Conservation (phyloP, 345 rosid genomes). For the Acer negundo region DNA sequence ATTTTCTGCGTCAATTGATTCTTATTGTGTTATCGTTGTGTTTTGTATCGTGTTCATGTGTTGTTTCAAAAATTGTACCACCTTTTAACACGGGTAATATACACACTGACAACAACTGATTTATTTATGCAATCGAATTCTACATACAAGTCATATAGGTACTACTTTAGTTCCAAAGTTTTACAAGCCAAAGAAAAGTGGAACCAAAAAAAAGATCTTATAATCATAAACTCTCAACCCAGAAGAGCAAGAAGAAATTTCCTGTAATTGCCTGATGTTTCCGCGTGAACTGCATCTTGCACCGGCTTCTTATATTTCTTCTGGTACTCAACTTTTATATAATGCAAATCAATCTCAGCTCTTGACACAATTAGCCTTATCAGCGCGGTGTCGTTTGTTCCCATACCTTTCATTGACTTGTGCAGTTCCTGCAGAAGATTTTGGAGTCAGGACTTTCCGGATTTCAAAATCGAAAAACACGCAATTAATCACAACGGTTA, state of each 20-base stretch:
- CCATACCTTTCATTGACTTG: slow-evolving; percentile 69
- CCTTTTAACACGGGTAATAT: too few species aligned
- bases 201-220: background rate
- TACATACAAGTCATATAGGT: background rate
- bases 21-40: too few species aligned
- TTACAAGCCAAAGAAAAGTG: background rate
- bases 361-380: slow-evolving; percentile 64
- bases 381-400: slow-evolving; percentile 57
- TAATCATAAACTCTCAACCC: slow-evolving; percentile 26
- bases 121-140: background rate
- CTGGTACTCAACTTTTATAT: slow-evolving; percentile 59
- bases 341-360: slow-evolving; percentile 75
- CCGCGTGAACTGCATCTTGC: slow-evolving; percentile 61
- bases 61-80: background rate
- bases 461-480: background rate
- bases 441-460: background rate
- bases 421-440: slow-evolving; percentile 40
- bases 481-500: background rate
- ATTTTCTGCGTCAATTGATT: too few species aligned
- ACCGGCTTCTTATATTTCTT: slow-evolving; percentile 61
- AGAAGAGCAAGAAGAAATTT: slow-evolving; percentile 64
- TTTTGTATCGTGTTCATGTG: too few species aligned
- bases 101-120: background rate
- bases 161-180: too few species aligned
- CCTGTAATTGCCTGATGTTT: slow-evolving; percentile 67